A percentile compares a stretch with the other conserved stretches of the same genome.
Evolutionary conservation across 371 early-diverging fungal species (phyloP).

Genomic region (Mortierella sp.): DNA sequence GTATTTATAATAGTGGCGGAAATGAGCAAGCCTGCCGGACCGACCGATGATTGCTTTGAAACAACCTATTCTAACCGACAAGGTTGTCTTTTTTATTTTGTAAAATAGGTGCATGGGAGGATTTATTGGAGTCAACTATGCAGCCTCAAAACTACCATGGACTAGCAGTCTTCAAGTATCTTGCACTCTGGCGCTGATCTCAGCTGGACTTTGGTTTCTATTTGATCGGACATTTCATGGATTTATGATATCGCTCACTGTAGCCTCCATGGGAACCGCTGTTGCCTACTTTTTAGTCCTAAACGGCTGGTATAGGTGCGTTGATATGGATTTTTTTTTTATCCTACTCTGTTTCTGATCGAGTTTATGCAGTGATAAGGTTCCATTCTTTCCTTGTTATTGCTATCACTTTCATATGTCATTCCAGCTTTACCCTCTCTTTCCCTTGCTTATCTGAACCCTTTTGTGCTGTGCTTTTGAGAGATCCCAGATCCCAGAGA

Average conservation of each 20-base stretch:
- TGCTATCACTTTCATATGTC: conserved; percentile 7
- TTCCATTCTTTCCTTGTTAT: conserved; percentile 4
- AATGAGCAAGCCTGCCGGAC: neutral
- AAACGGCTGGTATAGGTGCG: conserved; percentile 68
- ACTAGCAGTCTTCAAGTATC: conserved; percentile 66
- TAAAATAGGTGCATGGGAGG: conserved; percentile 65
- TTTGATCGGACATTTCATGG: conserved; percentile 75
- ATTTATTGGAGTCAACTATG: conserved; percentile 71
- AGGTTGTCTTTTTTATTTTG: neutral
- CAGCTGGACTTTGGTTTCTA: conserved; percentile 70
- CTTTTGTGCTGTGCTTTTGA: neutral
- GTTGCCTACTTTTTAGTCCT: conserved; percentile 64
- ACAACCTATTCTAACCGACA: neutral
- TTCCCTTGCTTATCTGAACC: neutral
- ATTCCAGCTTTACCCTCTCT: neutral
- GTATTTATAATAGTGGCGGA: conserved; percentile 28
- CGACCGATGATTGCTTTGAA: neutral
- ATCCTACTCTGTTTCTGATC: conserved; percentile 36
- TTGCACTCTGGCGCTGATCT: conserved; percentile 63
- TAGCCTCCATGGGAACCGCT: conserved; percentile 65
- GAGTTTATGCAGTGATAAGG: neutral
- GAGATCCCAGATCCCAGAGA: too few relatives aligned
- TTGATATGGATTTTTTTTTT: neutral
- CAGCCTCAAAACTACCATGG: conserved; percentile 69
- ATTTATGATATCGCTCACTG: conserved; percentile 61